These are phyloP conservation scores for Arctostaphylos glauca DNA, from an alignment of 148 eudicot species.

Conservation along the genomic window DNA sequence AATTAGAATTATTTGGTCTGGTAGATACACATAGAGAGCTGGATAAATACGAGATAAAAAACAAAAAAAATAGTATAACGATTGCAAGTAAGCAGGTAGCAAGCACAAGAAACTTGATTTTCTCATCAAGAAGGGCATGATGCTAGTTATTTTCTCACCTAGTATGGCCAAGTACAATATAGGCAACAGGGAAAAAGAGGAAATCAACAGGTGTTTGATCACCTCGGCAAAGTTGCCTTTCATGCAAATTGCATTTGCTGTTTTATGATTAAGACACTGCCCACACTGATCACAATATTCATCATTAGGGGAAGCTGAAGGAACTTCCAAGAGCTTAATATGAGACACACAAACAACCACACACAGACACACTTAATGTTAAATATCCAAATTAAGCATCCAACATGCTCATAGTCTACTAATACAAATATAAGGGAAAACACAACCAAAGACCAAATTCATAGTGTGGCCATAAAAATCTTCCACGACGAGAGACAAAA, in stretches of 20 bases:
- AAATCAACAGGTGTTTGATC: constrained; percentile 19
- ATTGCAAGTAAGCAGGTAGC: no score
- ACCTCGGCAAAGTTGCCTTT: constrained; percentile 39
- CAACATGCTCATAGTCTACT: background rate
- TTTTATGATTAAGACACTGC: background rate
- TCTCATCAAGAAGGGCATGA: no score
- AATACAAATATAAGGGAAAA: no score
- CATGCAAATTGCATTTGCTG: background rate
- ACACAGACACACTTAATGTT: background rate
- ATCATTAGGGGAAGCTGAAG: constrained; percentile 13
- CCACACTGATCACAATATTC: background rate
- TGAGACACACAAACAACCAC: background rate
- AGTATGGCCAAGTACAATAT: constrained; percentile 18
- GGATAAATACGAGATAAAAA: no score
- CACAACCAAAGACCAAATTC: no score
- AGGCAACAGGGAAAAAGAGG: constrained; percentile 41
- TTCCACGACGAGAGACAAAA: no score
- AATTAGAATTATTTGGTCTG: no score
- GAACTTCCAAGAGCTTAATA: background rate
- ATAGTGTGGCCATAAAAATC: no score
- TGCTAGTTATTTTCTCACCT: no score
- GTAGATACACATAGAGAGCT: no score
- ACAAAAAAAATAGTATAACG: no score
- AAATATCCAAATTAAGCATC: background rate
- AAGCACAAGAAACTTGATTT: no score